Base-by-base conservation (phyloP, 257 asterid genomes). In the Nyctanthes arbortristis region DNA sequence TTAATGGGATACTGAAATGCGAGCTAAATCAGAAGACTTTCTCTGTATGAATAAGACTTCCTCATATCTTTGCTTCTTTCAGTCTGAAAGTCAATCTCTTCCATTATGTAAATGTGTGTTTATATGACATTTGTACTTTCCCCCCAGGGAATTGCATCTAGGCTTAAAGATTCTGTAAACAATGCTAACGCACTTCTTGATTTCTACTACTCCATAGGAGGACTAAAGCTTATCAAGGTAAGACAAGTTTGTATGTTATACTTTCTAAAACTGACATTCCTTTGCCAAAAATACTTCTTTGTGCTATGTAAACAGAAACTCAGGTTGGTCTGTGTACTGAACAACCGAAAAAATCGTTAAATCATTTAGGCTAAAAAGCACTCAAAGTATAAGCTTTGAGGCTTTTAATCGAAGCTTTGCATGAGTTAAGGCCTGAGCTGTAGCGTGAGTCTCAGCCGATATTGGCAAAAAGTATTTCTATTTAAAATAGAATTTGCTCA, bases 141-240 rank as follows among this genome's bases (percentile, higher is more conserved):
- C 59, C 66, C 18, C 25, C 78, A 91, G 99, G 90, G 82, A 66
- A 75, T 85, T 73, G 88, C 73, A 64, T 83, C 91, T 39, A 88
- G 84, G 75, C 88, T 88, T 49, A 76, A 84, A 74, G 85, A 84
- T 70, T 82, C 84, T 70, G 70, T 89, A 33, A 73, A 74, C 28
- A 75, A 37, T 49, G 93, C 97, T 45, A 82, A 70, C 77, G 74
- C 92, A 20, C 95, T 94, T 73, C 80, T 75, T 70, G 99, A 89
- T 67, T 89, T 82, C 82, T 80, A 94, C 82, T 76, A 91, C 70
- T 76, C 95, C 1, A 58, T 89, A 4, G 87, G 96, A 83, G 82
- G 99, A 74, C 75, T 91, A 72, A 73, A 76, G 64, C 87, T 81
- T 71, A 60, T 91, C 66, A 89, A 88, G 99, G 98, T 94, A 81